Conservation (phyloP, 306 rosid species). For the Argentina anserina region DNA sequence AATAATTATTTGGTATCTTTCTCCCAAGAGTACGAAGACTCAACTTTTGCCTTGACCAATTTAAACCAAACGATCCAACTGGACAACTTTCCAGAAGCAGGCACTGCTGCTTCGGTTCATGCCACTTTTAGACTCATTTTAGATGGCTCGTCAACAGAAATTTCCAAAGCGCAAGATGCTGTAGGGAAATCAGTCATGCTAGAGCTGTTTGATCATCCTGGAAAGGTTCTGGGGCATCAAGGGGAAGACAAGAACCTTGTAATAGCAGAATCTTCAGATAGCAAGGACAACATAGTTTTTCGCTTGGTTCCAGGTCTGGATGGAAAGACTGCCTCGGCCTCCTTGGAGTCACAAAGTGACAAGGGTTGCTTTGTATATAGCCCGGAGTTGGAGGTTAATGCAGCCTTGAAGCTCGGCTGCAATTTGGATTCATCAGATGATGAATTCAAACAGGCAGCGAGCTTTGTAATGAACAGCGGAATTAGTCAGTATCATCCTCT, state of each 20-base stretch:
- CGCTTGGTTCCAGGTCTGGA: conserved; percentile 60
- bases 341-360: conserved; percentile 52
- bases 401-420: conserved; percentile 56
- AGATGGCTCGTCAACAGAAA: conserved; percentile 24
- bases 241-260: conserved; percentile 45
- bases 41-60: conserved; percentile 46
- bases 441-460: conserved; percentile 49
- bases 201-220: conserved; percentile 74
- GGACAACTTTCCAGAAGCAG: conserved; percentile 44
- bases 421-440: conserved; percentile 11
- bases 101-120: conserved; percentile 42
- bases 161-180: conserved; percentile 19
- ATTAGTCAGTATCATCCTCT: conserved; percentile 57
- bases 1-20: conserved; percentile 49
- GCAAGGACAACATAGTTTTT: conserved; percentile 34
- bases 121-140: conserved; percentile 71
- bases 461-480: conserved; percentile 51
- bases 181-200: conserved; percentile 42
- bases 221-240: conserved; percentile 49
- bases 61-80: conserved; percentile 47
- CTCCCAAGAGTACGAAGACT: conserved; percentile 34
- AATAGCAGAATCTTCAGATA: conserved; percentile 32
- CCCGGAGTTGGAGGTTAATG: conserved; percentile 16
- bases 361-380: conserved; percentile 56
- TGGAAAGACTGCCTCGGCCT: conserved; percentile 44